Evolutionary conservation across 2,329 filamentous ascomycete species (phyloP).

Genomic region (Coccinonectria pachysandricola): DNA sequence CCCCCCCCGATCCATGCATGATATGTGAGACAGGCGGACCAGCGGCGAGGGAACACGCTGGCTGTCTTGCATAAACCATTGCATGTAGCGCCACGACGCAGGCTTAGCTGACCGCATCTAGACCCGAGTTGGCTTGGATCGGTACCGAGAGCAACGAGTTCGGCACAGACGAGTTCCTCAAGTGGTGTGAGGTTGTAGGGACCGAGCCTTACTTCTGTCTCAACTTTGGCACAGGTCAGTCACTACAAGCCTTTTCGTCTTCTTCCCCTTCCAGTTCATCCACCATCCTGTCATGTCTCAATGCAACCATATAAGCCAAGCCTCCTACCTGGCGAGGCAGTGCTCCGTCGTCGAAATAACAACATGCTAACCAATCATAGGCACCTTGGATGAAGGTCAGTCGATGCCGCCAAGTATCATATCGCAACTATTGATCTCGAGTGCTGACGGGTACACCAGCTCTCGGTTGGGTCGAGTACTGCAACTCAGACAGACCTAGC

Average conservation of each 20-base stretch:
- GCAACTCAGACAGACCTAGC: constrained; percentile 66
- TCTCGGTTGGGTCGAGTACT: constrained; percentile 77
- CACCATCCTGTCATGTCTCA: too few relatives aligned
- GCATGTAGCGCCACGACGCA: too few relatives aligned
- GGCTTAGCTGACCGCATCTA: too few relatives aligned
- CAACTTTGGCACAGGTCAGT: constrained; percentile 65
- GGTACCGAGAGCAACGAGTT: constrained; percentile 69
- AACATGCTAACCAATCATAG: constrained; percentile 7
- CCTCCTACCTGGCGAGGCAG: too few relatives aligned
- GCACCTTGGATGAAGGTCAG: constrained; percentile 30
- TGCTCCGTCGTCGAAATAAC: neutral
- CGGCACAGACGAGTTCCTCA: constrained; percentile 78
- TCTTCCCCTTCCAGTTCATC: too few relatives aligned
- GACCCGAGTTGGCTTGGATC: constrained; percentile 68
- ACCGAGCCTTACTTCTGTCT: constrained; percentile 72
- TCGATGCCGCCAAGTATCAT: neutral
- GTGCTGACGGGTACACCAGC: constrained; percentile 25
- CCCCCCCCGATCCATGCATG: neutral
- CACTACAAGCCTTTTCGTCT: too few relatives aligned
- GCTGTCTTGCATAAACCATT: too few relatives aligned
- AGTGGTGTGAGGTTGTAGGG: constrained; percentile 63
- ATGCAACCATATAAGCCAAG: too few relatives aligned
- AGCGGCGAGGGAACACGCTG: neutral
- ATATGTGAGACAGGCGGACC: neutral
- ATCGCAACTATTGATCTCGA: neutral